phyloP scores from a whole-genome alignment of 108 stramenopile genomes.

The Skeletonema costatum region DNA sequence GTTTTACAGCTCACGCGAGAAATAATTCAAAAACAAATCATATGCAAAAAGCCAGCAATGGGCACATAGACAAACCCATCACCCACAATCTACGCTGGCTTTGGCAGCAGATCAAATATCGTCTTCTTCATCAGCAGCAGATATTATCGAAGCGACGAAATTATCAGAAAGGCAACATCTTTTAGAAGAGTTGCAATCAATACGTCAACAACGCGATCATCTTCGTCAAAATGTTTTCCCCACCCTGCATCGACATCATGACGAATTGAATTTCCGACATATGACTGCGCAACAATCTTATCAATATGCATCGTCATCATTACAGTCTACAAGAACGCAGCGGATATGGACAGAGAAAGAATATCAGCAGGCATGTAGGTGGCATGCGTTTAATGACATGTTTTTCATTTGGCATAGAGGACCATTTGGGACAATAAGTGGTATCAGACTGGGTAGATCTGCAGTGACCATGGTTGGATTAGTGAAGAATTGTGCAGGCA shows the following conservation, averaged over 20 bases:
- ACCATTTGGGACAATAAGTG: conserved; percentile 86
- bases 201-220: conserved; percentile 33
- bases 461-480: conserved; percentile 26
- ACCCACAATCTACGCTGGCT: not conserved
- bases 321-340: conserved; percentile 15
- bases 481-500: conserved; percentile 5
- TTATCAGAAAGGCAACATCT: conserved; percentile 20
- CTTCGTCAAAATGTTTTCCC: conserved; percentile 12
- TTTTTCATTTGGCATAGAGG: conserved; percentile 85
- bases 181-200: conserved; percentile 20
- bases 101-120: not conserved
- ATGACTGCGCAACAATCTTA: conserved; percentile 18
- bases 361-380: conserved; percentile 31
- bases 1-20: conserved; percentile 1
- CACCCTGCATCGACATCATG: not conserved
- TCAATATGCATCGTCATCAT: conserved; percentile 6
- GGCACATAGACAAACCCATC: not conserved
- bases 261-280: conserved; percentile 36
- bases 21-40: not conserved
- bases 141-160: not conserved
- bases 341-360: conserved; percentile 29
- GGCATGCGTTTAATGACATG: conserved; percentile 77
- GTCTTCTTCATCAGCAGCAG: not conserved
- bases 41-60: not conserved
- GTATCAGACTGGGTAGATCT: conserved; percentile 63